Evolutionary conservation across 2,329 filamentous ascomycete species (phyloP), one percentile per base, ranked within the genome.

Genomic region (Macroventuria anomochaeta): DNA sequence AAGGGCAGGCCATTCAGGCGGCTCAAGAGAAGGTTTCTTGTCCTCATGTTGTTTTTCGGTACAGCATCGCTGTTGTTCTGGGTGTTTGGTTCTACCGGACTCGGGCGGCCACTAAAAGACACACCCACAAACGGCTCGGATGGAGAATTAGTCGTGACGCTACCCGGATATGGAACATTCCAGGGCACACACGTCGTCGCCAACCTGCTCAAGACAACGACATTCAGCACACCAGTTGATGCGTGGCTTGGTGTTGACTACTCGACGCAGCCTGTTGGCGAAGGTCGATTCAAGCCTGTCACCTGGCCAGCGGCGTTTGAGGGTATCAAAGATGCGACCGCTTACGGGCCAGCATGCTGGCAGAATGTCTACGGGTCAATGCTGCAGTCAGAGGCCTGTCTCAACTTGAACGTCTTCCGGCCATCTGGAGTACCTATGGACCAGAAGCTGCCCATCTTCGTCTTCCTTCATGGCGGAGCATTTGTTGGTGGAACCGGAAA

Each of bases 191-290:
- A 70, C 15, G 48, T 79, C 32, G 65, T 75, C 15, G 64, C 64
- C 33, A 76, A 73, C 10, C 37, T 75, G 15, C 71, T 63, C 37
- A 55, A 60, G 33, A 75, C 71, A 17, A 57, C 63, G 20, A 54
- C 57, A 0, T 66, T 79, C 2, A 65, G 71, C 7, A 57, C 57
- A 2, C 53, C 72, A 0, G 74, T 81, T 1, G 77, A 81, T 55
- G 79, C 79, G 0, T 82, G 79, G 79, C 65, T 81, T 5, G 78
- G 78, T 2, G 75, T 81, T 26, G 76, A 80, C 59, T 82, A 80
- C 41, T 73, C 79, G 0, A 78, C 77, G 0, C 72, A 72, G 48
- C 71, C 71, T 25, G 59, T 74, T 1, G 77, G 75, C 5, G 65
- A 76, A 3, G 56, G 65, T 12, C 76, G 80, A 7, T 81, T 81